Conservation (phyloP, 768 basidiomycete species). For the Lactifluus echinatus region DNA sequence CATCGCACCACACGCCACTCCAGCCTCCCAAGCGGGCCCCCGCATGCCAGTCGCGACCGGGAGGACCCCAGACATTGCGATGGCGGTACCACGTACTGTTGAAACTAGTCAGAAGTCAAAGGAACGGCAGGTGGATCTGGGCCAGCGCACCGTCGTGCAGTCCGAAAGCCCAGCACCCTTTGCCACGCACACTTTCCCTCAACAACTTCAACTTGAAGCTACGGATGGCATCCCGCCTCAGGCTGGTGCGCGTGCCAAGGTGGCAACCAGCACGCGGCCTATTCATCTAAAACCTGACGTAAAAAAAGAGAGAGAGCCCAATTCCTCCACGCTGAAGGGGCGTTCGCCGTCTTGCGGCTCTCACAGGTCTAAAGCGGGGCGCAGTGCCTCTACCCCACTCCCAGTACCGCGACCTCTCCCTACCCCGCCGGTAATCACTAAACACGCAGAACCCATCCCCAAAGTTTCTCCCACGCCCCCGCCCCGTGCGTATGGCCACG, state of each 20-base stretch:
- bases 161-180: not conserved
- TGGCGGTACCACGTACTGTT: not conserved
- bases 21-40: not conserved
- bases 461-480: conserved; percentile 1
- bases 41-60: not conserved
- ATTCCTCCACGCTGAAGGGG: not conserved
- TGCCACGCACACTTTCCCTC: not conserved
- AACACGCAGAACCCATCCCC: conserved; percentile 1
- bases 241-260: not conserved
- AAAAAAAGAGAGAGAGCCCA: not conserved
- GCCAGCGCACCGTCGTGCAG: not conserved
- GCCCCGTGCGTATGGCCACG: not conserved
- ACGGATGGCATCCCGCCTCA: not conserved
- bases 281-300: not conserved
- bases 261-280: not conserved
- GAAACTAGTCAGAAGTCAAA: not conserved
- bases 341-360: not conserved
- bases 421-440: conserved; percentile 10
- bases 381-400: conserved; percentile 12
- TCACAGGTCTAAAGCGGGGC: not conserved
- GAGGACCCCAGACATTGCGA: not conserved
- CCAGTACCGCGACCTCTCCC: conserved; percentile 17
- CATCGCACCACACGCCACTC: not conserved
- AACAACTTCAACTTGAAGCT: not conserved
- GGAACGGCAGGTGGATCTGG: not conserved